Conservation (phyloP, 805 yeast species). For the Tetrapisispora taiwanensis region DNA sequence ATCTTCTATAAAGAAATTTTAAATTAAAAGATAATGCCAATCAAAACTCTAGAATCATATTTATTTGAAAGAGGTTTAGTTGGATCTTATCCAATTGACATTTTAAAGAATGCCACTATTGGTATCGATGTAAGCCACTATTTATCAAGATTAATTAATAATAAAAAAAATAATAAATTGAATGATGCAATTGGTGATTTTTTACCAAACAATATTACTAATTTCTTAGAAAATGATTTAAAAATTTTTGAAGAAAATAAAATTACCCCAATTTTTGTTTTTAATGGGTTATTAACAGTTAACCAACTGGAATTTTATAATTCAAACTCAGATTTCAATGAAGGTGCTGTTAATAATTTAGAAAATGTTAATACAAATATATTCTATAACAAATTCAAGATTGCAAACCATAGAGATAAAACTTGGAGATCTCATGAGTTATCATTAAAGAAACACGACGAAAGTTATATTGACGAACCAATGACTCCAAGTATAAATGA, state of each 20-base stretch:
- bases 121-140: constrained; percentile 85
- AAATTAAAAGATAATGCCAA: constrained; percentile 23
- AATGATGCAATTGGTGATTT: constrained; percentile 74
- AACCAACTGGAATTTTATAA: constrained; percentile 27
- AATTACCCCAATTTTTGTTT: constrained; percentile 72
- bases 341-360: neutral
- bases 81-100: constrained; percentile 50
- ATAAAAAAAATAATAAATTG: constrained; percentile 51
- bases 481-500: constrained; percentile 27
- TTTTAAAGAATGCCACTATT: constrained; percentile 53
- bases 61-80: constrained; percentile 59
- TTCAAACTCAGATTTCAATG: neutral
- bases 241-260: constrained; percentile 47
- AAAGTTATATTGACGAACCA: constrained; percentile 28
- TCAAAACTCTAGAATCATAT: constrained; percentile 55
- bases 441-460: constrained; percentile 24
- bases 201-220: constrained; percentile 47
- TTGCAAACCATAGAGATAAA: constrained; percentile 16
- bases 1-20: too few relatives aligned
- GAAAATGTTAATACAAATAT: neutral
- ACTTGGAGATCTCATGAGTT: constrained; percentile 5
- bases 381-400: neutral
- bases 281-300: constrained; percentile 50
- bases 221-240: constrained; percentile 52
- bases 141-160: constrained; percentile 47